phyloP scores from a whole-genome alignment of 1,284 basidiomycete species.

The Exobasidium cylindrosporum region DNA sequence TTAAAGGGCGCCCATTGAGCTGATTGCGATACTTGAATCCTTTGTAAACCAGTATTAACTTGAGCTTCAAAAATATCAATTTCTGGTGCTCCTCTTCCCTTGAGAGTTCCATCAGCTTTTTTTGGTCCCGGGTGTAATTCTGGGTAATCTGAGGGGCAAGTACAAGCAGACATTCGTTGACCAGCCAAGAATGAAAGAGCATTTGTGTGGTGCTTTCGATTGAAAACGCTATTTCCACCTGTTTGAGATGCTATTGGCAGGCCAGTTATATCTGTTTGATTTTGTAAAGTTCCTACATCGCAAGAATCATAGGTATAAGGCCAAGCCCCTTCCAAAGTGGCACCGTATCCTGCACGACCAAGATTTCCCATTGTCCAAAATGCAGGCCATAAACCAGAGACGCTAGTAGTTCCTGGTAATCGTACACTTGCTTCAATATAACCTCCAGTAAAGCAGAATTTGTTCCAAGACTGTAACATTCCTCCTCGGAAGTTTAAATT shows the following conservation, averaged over 20 bases:
- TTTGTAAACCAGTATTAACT: slow-evolving; percentile 20
- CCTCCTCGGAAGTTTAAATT: slow-evolving; percentile 66
- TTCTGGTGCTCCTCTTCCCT: slow-evolving; percentile 68
- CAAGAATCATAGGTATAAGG: slow-evolving; percentile 63
- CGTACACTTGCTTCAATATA: slow-evolving; percentile 74
- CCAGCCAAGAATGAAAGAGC: slow-evolving; percentile 56
- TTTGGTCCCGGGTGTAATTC: slow-evolving; percentile 73
- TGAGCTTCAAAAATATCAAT: slow-evolving; percentile 69
- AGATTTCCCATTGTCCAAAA: slow-evolving; percentile 83
- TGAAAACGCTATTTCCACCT: slow-evolving; percentile 40
- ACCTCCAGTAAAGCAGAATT: slow-evolving; percentile 91
- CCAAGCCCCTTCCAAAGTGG: slow-evolving; percentile 65
- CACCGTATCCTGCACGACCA: slow-evolving; percentile 52
- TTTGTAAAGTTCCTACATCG: slow-evolving; percentile 46
- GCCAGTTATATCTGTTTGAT: slow-evolving; percentile 41
- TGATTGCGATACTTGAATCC: slow-evolving; percentile 70
- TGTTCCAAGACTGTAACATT: slow-evolving; percentile 68
- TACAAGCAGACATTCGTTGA: slow-evolving; percentile 65
- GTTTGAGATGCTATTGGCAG: slow-evolving; percentile 23
- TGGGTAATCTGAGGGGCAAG: slow-evolving; percentile 69
- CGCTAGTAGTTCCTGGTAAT: slow-evolving; percentile 71
- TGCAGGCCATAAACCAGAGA: slow-evolving; percentile 66
- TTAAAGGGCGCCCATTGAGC: slow-evolving; percentile 71
- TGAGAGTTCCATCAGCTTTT: slow-evolving; percentile 66
- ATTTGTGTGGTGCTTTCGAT: slow-evolving; percentile 45